Percentiles rank a stretch among this genome's conserved stretches.
These are phyloP conservation scores for Gleditsia sinensis DNA, from an alignment of 306 rosid species.

Conservation along the genomic window DNA sequence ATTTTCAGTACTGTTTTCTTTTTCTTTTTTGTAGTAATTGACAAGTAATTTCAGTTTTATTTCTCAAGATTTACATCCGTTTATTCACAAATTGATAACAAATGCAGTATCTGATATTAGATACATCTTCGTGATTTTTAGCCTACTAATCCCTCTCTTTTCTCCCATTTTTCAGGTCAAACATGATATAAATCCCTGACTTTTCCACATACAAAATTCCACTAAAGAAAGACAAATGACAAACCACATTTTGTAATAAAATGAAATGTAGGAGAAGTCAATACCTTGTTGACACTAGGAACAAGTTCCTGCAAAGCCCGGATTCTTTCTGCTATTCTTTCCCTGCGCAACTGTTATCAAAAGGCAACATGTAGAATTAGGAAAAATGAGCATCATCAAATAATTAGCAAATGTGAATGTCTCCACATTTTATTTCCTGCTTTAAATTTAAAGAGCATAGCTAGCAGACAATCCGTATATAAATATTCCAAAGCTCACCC, in stretches of 20 bases:
- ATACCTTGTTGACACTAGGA: constrained; percentile 93
- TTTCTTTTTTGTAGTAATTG: background rate
- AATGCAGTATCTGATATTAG: background rate
- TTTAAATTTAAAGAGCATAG: constrained; percentile 12
- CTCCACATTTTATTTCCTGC: background rate
- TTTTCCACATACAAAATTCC: constrained; percentile 6
- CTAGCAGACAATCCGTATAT: constrained; percentile 2
- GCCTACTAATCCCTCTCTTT: background rate
- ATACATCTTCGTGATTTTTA: constrained; percentile 9
- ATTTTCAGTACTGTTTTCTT: constrained; percentile 11
- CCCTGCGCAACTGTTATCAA: constrained; percentile 84
- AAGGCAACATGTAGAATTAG: constrained; percentile 13
- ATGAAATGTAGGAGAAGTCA: constrained; percentile 17
- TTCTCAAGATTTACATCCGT: background rate
- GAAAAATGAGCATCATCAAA: constrained; percentile 1
- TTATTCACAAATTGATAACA: constrained; percentile 6
- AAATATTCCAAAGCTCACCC: constrained; percentile 60
- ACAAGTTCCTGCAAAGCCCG: constrained; percentile 95
- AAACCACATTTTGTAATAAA: constrained; percentile 30
- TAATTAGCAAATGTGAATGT: background rate
- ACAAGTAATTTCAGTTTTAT: background rate
- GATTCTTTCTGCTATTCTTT: constrained; percentile 97
- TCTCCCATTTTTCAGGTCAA: constrained; percentile 6
- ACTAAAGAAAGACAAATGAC: constrained; percentile 3
- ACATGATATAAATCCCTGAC: background rate